These are phyloP conservation scores for Backusella mclennaniae DNA, from an alignment of 192 early-diverging fungal genomes.

Conservation along the genomic window DNA sequence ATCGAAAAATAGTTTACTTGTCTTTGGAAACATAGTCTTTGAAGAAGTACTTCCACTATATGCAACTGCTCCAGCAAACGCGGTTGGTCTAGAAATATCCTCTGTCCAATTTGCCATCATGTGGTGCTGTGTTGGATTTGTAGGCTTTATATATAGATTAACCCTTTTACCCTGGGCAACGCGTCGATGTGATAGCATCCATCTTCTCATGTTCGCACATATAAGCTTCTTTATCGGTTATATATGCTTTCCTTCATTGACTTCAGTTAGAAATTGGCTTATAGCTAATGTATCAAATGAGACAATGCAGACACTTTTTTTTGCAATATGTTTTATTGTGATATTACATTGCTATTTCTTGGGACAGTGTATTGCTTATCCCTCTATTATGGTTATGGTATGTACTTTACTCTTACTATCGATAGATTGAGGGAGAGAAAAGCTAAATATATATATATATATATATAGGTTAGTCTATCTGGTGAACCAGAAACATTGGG, in stretches of 20 bases:
- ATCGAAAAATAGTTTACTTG: conserved; percentile 26
- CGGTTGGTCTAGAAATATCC: conserved; percentile 44
- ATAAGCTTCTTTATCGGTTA: conserved; percentile 40
- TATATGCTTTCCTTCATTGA: conserved; percentile 32
- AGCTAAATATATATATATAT: not conserved
- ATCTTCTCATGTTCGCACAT: conserved; percentile 30
- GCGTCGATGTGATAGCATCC: conserved; percentile 28
- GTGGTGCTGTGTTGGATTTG: conserved; percentile 40
- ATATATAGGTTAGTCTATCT: conserved; percentile 47
- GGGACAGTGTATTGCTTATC: conserved; percentile 33
- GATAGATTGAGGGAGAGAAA: not conserved
- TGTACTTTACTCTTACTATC: not conserved
- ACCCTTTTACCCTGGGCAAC: conserved; percentile 41
- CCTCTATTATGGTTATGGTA: conserved; percentile 53
- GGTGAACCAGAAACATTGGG: conserved; percentile 45
- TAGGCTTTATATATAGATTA: conserved; percentile 42
- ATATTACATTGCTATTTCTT: conserved; percentile 1
- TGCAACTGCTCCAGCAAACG: conserved; percentile 8
- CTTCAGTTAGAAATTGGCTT: conserved; percentile 21
- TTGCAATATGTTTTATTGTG: conserved; percentile 1
- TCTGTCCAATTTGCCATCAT: conserved; percentile 38
- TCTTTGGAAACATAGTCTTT: conserved; percentile 48
- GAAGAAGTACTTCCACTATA: conserved; percentile 44
- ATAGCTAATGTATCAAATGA: conserved; percentile 3
- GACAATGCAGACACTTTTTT: conserved; percentile 4